Base-by-base conservation (phyloP, 106 monocot species). In the Dendrobium nobile region DNA sequence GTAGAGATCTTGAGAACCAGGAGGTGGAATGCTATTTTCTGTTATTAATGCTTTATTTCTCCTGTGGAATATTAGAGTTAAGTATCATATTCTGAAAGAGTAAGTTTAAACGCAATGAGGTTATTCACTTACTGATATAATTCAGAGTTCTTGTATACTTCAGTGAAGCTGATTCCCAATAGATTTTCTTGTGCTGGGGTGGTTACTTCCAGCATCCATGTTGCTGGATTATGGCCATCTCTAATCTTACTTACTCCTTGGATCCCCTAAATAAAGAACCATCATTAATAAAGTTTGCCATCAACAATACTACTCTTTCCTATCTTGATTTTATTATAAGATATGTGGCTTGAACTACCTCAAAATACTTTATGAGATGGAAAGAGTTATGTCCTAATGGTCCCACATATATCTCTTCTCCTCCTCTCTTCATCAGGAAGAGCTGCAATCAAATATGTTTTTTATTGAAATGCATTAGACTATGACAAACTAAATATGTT, bases 11-110 rank as follows among this genome's bases (percentile, higher is more conserved):
- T 73, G 67, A 3, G 83, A 73, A n/a, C 72, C 83, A 24, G 83
- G 83, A 55, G 72, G 67, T 22, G 78, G 83, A 18, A 18, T 54
- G 8, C 83, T 83, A 54, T 78, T 27, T 74, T 83, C 83, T 1
- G 20, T 4, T 4, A 83, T 83, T 70, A 83, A 56, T 48, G 78
- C 78, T 74, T 83, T 83, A 48, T 83, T 83, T 79, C 83, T 83
- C 83, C 83, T 83, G 83, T 16, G 67, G 10, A 43, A 42, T 13
- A 42, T 74, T 42, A 11, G 7, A 48, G 19, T 76, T 24, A 22
- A 76, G 10, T 6, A 5, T 42, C 40, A 43, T 70, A 20, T 2
- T 18, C 19, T 42, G 3, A 74, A 19, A 5, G 5, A 19, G 68
- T 13, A 31, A 73, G 44, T 8, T 27, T 41, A 20, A 5, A 74